Evolutionary conservation across 768 basidiomycete species (phyloP).

Genomic region (Sporobolomyces roseus): DNA sequence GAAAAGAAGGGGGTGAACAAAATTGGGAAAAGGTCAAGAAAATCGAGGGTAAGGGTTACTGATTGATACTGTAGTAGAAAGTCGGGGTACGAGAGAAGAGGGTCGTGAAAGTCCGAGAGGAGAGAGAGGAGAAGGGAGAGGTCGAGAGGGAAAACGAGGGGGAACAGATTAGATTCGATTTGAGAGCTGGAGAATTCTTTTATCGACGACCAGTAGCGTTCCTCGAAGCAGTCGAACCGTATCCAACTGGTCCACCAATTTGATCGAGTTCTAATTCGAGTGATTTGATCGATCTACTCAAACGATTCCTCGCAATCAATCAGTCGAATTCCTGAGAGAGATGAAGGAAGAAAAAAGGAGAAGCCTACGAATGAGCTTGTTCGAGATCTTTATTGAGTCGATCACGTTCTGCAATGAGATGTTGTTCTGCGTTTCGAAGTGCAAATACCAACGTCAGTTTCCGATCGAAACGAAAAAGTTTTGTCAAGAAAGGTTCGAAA

Average conservation of each 20-base stretch:
- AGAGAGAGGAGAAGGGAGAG: neutral
- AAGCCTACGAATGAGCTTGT: constrained; percentile 55
- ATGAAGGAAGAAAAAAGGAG: neutral
- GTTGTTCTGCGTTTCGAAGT: constrained; percentile 40
- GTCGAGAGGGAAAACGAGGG: neutral
- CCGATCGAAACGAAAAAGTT: constrained; percentile 15
- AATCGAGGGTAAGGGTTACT: too few relatives aligned
- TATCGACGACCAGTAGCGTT: constrained; percentile 23
- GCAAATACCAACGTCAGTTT: too few relatives aligned
- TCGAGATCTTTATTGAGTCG: constrained; percentile 99
- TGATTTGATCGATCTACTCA: constrained; percentile 76
- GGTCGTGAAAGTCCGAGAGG: too few relatives aligned
- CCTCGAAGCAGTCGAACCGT: constrained; percentile 27
- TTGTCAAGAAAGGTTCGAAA: neutral
- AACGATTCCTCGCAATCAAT: constrained; percentile 43
- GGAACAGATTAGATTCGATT: too few relatives aligned
- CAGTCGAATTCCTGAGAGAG: neutral
- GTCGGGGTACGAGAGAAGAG: too few relatives aligned
- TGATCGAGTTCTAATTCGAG: constrained; percentile 71
- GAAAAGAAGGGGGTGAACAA: neutral
- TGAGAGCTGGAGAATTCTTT: too few relatives aligned
- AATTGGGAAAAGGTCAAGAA: neutral
- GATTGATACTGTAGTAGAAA: too few relatives aligned
- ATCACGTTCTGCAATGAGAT: constrained; percentile 98
- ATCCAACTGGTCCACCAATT: constrained; percentile 20